Conservation (phyloP, 208 protist genomes). For the Crithidia bombi region DNA sequence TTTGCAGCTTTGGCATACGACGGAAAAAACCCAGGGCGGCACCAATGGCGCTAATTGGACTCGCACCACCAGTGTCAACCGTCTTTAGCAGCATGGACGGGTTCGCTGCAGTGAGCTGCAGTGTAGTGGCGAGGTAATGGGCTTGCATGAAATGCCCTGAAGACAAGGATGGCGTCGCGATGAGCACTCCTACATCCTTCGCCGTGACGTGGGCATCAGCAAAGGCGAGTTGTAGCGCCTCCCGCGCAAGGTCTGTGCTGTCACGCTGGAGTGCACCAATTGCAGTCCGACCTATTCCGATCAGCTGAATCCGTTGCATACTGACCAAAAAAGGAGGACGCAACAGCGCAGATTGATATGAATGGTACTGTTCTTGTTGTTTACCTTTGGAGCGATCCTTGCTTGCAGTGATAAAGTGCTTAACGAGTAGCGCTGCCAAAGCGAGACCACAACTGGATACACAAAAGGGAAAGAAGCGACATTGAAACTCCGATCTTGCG, state of each 20-base stretch:
- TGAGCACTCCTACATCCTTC: conserved; percentile 61
- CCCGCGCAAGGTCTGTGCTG: conserved; percentile 40
- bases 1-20: conserved; percentile 37
- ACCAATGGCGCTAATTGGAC: conserved; percentile 61
- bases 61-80: conserved; percentile 72
- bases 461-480: neutral
- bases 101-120: conserved; percentile 42
- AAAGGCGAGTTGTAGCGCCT: conserved; percentile 62
- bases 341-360: too few relatives aligned
- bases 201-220: conserved; percentile 49
- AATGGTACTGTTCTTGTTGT: too few relatives aligned
- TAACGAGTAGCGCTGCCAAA: too few relatives aligned
- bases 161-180: conserved; percentile 83
- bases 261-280: conserved; percentile 53
- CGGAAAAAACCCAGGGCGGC: conserved; percentile 54
- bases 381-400: neutral
- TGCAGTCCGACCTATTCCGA: conserved; percentile 60
- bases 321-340: too few relatives aligned
- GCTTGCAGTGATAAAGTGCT: too few relatives aligned
- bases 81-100: conserved; percentile 58
- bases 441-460: too few relatives aligned
- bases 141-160: conserved; percentile 77
- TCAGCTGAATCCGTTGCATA: conserved; percentile 42
- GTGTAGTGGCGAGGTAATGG: conserved; percentile 66
- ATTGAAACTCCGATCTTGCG: neutral